Base-by-base conservation (phyloP, 1,139 yeast genomes). In the Saccharomyces hybrid region DNA sequence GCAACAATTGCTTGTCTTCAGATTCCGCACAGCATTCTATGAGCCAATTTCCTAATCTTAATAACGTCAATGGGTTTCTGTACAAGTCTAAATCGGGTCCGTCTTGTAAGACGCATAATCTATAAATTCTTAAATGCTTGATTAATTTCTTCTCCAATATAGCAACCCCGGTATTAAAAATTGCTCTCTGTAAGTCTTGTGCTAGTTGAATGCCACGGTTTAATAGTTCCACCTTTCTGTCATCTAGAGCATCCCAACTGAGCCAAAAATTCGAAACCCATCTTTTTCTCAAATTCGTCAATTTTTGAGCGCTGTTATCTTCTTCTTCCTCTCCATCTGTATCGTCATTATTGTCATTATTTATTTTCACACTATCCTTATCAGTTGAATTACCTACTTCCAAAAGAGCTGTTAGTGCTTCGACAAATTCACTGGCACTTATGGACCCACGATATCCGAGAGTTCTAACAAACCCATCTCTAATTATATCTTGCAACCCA, bases 201-300 rank as follows among this genome's bases (percentile, higher is more conserved):
- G 99, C 98, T 61, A 83, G 82, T 49, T 81, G 83, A 29, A 91
- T 74, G 0, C 98, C 99, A 53, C 80, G 80, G 44, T 78, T 69
- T 29, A 93, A 75, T 6, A 84, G 70, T 44, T 84, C 88, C 54
- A 83, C 78, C 38, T 75, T 68, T 34, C 68, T 68, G 50, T 77
- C 76, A 68, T 83, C 84, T 51, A 91, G 75, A 0, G 98, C 89
- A 72, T 93, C 99, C 95, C 96, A 95, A 13, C 96, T 88, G 32
- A 83, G 78, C 98, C 99, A 93, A 69, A 95, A 95, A 67, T 91
- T 90, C 53, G 81, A 79, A 3, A 91, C 83, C 95, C 97, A 93
- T 50, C 80, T 78, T 60, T 83, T 80, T 51, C 53, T 52, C 64
- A 83, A 75, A 53, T 73, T 73, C 14, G 72, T 71, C 9, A 60